Evolutionary conservation across 2,329 filamentous ascomycete genomes (phyloP), one percentile per base, ranked within the genome.

Genomic region (Phaeoacremonium minimum): DNA sequence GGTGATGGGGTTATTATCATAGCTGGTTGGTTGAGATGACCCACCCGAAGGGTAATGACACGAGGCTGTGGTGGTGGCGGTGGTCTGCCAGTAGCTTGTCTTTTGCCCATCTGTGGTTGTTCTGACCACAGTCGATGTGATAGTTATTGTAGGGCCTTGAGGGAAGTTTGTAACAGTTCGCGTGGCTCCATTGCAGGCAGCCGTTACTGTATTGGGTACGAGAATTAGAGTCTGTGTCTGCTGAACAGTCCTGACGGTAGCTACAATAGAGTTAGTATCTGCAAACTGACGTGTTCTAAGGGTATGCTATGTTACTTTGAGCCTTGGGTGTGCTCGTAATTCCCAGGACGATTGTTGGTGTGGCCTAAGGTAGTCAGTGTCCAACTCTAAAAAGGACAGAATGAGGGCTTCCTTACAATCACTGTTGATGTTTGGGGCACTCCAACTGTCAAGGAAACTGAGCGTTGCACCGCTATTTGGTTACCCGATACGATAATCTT

Each of bases 261-360:
- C 54, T 57, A 33, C 31, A 13, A 15, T 7, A 13, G 5, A 14
- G 29, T 37, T n/a, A 35, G 31, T 32, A 19, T 28, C 17, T 15
- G n/a, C n/a, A 13, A 9, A 8, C n/a, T 30, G 15, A 18, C 11
- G 30, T 15, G 9, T 6, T 20, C 12, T 18, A 17, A 9, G 14
- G n/a, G 38, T 15, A 20, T n/a, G n/a, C 4, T 30, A 11, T 42
- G 37, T 28, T 51, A 62, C 59, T 64, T 26, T 49, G 48, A 26
- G 57, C 52, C n/a, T 45, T 44, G 14, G 58, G 57, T 12, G 58
- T 64, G 36, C 55, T 61, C 7, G 60, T 64, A 28, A 60, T 49
- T 14, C 59, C 59, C 17, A 63, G 36, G 6, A 56, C 46, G 11
- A 63, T 55, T 4, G 60, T 64, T 13, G 61, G 61, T 1, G 60